Evolutionary conservation across 2,329 filamentous ascomycete species (phyloP), one percentile per base, ranked within the genome.

Genomic region (Aspergillus eucalypticola): DNA sequence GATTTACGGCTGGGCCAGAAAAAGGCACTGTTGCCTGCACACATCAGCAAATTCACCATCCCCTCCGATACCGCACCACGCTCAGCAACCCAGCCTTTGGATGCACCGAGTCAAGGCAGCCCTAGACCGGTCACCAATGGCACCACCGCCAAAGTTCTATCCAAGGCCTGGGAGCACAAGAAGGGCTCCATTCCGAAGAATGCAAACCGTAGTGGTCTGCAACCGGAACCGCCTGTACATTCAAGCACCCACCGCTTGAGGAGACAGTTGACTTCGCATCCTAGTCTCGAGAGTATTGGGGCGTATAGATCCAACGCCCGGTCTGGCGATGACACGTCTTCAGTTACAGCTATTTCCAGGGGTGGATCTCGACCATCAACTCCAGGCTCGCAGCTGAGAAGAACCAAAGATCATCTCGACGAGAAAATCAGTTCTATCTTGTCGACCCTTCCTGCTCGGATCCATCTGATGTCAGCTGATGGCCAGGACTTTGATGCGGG

Each of bases 381-480:
- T 68, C 80, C 72, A 56, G 77, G 64, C 4, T 77, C 64, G 15
- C 65, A 76, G 58, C 77, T 75, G 59, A 72, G 73, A 59, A 75
- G 71, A 55, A 78, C 83, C 0, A 86, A 89, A 64, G 88, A 91
- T 64, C 85, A 91, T 58, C 82, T 96, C 13, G 90, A 92, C 65
- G 86, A 88, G 63, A 91, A 93, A 71, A 93, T 96, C 52, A 90
- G 86, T 69, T 86, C 90, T 54, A 90, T 96, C 59, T 83, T 96
- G 41, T 86, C 87, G 60, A 89, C 84, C 19, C 90, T 96, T 63
- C 91, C 92, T 2, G 88, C 89, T 32, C 88, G 88, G 63, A 96
- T 98, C 68, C 88, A 87, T 54, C 82, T 97, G 44, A 86, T 86
- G 1, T 82, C 83, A 21, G 76, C 78, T 2, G 79, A 81, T 42